Evolutionary conservation across 31 red algal species (phyloP).

Genomic region (Asparagopsis taxiformis): DNA sequence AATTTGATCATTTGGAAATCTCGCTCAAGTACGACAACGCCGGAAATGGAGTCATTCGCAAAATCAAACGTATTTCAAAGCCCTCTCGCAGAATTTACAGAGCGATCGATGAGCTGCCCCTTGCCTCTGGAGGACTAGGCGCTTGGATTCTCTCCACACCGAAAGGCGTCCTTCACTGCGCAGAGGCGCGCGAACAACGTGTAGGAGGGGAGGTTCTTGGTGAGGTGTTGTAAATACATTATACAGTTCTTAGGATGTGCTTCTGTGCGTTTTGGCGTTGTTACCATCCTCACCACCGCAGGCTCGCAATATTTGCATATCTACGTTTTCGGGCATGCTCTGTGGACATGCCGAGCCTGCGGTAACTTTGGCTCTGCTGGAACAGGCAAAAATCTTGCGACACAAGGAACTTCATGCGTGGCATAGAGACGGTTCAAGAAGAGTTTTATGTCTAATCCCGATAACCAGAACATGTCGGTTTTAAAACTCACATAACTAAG

Average conservation of each 20-base stretch:
- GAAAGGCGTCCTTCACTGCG: slow-evolving; percentile 60
- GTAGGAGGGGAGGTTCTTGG: slow-evolving; percentile 73
- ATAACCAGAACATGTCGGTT: too few relatives aligned
- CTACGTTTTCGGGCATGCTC: too few relatives aligned
- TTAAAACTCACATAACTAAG: too few relatives aligned
- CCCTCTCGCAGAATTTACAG: slow-evolving; percentile 49
- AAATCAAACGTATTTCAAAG: slow-evolving; percentile 54
- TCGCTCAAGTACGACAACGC: slow-evolving; percentile 56
- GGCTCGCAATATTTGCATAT: too few relatives aligned
- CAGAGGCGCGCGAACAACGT: slow-evolving; percentile 51
- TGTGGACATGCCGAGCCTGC: too few relatives aligned
- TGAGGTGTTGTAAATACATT: slow-evolving; percentile 62
- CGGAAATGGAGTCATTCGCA: slow-evolving; percentile 46
- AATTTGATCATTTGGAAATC: slow-evolving; percentile 51
- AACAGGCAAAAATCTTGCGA: too few relatives aligned
- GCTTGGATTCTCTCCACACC: slow-evolving; percentile 64
- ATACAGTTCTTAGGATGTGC: slow-evolving; percentile 5
- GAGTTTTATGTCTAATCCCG: too few relatives aligned
- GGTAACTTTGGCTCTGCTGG: too few relatives aligned
- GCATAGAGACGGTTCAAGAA: too few relatives aligned
- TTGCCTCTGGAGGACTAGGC: slow-evolving; percentile 59
- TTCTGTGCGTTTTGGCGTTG: slow-evolving; percentile 2
- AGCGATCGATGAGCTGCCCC: slow-evolving; percentile 33
- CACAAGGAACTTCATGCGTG: too few relatives aligned
- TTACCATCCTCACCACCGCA: too few relatives aligned